A percentile compares a stretch with the other conserved stretches of the same genome.
These are phyloP conservation scores for Trifolium dubium DNA, from an alignment of 306 rosid species.

Conservation along the genomic window DNA sequence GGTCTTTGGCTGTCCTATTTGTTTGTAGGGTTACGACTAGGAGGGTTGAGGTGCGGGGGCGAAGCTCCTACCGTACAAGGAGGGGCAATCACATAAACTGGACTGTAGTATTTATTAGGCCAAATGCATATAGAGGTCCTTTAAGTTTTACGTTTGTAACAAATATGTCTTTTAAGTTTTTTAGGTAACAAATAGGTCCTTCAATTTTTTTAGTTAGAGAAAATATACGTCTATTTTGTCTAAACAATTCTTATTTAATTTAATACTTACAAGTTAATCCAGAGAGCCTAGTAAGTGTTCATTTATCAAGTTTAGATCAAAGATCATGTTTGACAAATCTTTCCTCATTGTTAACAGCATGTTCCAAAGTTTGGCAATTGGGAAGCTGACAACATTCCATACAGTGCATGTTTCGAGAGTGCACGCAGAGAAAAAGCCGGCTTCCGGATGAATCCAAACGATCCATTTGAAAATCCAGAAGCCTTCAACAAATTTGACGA, in stretches of 20 bases:
- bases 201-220: too few relatives aligned
- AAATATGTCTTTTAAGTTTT: too few relatives aligned
- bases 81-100: too few relatives aligned
- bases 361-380: constrained; percentile 47
- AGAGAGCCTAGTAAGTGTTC: neutral
- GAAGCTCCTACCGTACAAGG: neutral
- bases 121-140: too few relatives aligned
- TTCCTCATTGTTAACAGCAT: constrained; percentile 15
- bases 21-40: neutral
- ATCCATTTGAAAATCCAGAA: constrained; percentile 42
- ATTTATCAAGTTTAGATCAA: neutral
- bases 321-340: neutral
- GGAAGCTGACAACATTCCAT: constrained; percentile 43
- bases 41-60: neutral
- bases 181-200: too few relatives aligned
- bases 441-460: constrained; percentile 31
- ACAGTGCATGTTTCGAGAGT: constrained; percentile 43
- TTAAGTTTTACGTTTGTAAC: too few relatives aligned
- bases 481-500: constrained; percentile 1
- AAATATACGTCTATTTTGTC: too few relatives aligned
- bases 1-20: neutral
- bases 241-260: too few relatives aligned
- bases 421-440: constrained; percentile 36
- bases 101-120: too few relatives aligned
- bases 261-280: neutral